Conservation (phyloP, 176 grass and related monocot species). For the Secale cereale region DNA sequence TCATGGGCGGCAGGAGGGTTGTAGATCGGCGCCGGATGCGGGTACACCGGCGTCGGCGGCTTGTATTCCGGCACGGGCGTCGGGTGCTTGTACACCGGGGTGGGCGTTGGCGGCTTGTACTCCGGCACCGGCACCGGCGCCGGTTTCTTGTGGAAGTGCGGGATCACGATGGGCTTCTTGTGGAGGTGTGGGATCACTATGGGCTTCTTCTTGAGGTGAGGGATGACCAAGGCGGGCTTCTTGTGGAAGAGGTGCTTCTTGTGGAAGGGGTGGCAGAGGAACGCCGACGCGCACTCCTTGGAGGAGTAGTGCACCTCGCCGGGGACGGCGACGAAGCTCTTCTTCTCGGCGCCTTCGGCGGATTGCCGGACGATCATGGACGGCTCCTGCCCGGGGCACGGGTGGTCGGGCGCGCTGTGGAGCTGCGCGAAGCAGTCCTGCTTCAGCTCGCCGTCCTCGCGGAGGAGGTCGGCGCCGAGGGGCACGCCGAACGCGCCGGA, state of each 20-base stretch:
- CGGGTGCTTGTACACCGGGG: not conserved
- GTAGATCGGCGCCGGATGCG: conserved; percentile 9
- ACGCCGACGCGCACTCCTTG: conserved; percentile 26
- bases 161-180: not conserved
- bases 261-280: conserved; percentile 15
- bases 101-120: not conserved
- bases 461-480: not conserved
- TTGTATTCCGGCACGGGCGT: not conserved
- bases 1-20: conserved; percentile 7
- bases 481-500: conserved; percentile 22
- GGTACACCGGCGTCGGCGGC: not conserved
- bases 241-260: conserved; percentile 24
- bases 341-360: not conserved
- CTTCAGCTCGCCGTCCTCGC: conserved; percentile 35
- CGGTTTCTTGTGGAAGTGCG: conserved; percentile 16
- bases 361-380: conserved; percentile 23
- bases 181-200: not conserved
- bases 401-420: conserved; percentile 23
- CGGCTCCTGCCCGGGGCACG: conserved; percentile 37
- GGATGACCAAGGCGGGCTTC: not conserved
- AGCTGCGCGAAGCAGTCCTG: conserved; percentile 53
- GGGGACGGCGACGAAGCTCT: conserved; percentile 3
- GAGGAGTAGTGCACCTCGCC: conserved; percentile 15
- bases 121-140: not conserved
- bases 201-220: conserved; percentile 16